These are phyloP conservation scores for Colletotrichum abscissum DNA, from an alignment of 2,329 filamentous ascomycete genomes.

Conservation along the genomic window DNA sequence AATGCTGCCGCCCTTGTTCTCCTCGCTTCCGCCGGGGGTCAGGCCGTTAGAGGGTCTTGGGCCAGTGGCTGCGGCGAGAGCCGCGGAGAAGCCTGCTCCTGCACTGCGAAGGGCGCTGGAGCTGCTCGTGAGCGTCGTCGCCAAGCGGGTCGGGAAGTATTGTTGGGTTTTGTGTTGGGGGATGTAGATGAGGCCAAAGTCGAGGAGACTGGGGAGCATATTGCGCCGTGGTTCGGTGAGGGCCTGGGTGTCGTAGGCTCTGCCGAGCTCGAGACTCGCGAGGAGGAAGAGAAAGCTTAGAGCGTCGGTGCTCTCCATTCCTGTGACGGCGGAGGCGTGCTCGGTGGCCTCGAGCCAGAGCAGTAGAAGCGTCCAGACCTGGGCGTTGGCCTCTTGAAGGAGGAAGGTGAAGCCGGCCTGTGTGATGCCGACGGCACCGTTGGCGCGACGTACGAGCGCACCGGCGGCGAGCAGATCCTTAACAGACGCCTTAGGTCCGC, in stretches of 20 bases:
- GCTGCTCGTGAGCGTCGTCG: conserved; percentile 88
- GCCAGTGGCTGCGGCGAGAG: conserved; percentile 60
- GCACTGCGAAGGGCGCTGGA: conserved; percentile 77
- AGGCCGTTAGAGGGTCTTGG: conserved; percentile 45
- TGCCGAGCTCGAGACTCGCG: conserved; percentile 90
- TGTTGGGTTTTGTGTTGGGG: conserved; percentile 67
- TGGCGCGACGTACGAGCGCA: conserved; percentile 76
- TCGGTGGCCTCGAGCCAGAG: conserved; percentile 91
- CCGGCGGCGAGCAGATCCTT: conserved; percentile 86
- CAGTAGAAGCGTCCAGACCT: conserved; percentile 95
- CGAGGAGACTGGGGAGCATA: conserved; percentile 90
- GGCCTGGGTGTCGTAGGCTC: conserved; percentile 88
- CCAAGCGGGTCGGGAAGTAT: conserved; percentile 92
- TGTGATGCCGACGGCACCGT: conserved; percentile 76
- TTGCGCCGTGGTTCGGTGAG: conserved; percentile 84
- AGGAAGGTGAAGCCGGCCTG: conserved; percentile 95
- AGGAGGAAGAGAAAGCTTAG: conserved; percentile 96
- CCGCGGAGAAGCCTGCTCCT: conserved; percentile 75
- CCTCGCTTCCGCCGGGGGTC: conserved; percentile 48
- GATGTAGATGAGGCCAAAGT: conserved; percentile 92
- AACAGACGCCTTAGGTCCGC: conserved; percentile 78
- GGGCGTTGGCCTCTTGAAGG: conserved; percentile 93
- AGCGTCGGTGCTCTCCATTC: conserved; percentile 91
- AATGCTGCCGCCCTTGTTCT: conserved; percentile 78
- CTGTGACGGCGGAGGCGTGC: conserved; percentile 63